These are phyloP conservation scores for Malassezia sympodialis DNA, from an alignment of 1,284 basidiomycete genomes.

Conservation along the genomic window DNA sequence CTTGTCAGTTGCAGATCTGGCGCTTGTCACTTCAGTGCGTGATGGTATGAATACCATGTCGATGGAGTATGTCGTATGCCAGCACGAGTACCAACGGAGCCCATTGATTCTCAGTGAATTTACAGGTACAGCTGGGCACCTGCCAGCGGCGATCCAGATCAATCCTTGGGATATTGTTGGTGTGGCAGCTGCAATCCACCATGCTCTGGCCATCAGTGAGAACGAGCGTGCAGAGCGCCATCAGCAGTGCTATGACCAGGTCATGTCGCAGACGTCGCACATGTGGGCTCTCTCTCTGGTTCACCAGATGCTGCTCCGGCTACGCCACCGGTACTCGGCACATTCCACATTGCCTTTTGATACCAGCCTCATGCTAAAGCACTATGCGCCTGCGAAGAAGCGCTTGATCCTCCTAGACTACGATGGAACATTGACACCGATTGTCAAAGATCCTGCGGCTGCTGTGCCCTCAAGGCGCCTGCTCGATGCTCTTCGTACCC, in stretches of 20 bases:
- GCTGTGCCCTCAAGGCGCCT: constrained; percentile 71
- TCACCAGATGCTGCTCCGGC: constrained; percentile 73
- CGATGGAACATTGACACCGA: constrained; percentile 91
- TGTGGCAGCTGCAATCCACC: constrained; percentile 86
- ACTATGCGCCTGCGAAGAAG: constrained; percentile 66
- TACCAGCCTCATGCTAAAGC: constrained; percentile 56
- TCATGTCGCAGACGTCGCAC: constrained; percentile 85
- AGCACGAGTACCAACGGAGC: constrained; percentile 63
- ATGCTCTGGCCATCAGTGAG: constrained; percentile 69
- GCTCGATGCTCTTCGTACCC: constrained; percentile 62
- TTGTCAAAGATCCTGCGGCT: constrained; percentile 83
- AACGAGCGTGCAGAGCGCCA: constrained; percentile 72
- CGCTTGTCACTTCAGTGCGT: constrained; percentile 85
- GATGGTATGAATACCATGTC: constrained; percentile 97
- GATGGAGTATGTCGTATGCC: constrained; percentile 93
- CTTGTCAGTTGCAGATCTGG: constrained; percentile 86
- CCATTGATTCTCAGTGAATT: constrained; percentile 90
- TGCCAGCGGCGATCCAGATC: constrained; percentile 65
- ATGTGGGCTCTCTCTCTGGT: constrained; percentile 89
- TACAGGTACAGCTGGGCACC: constrained; percentile 84
- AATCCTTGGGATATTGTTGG: constrained; percentile 72
- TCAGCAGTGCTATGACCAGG: constrained; percentile 59
- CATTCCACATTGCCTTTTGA: constrained; percentile 78
- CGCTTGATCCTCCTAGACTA: constrained; percentile 91
- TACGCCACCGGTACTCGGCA: constrained; percentile 70